Evolutionary conservation across 108 stramenopile genomes (phyloP).

Genomic region (Halocafeteria seosinensis): DNA sequence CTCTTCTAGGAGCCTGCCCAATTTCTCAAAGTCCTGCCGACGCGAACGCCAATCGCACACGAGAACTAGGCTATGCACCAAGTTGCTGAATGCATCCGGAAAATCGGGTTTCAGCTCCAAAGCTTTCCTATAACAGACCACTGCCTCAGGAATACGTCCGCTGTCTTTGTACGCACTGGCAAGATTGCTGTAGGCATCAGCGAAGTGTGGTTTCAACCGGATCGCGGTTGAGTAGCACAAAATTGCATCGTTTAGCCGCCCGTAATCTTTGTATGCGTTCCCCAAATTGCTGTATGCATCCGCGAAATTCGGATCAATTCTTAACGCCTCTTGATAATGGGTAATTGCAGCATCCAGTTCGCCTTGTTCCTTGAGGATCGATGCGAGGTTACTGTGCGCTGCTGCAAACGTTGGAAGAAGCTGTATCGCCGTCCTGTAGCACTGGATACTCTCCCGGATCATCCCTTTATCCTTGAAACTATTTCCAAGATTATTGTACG

Average conservation of each 20-base stretch:
- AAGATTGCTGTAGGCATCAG: constrained; percentile 32
- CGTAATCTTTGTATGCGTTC: constrained; percentile 42
- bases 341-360: constrained; percentile 37
- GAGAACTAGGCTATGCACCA: constrained; percentile 25
- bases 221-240: constrained; percentile 31
- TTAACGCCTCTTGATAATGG: constrained; percentile 44
- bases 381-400: constrained; percentile 43
- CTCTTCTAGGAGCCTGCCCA: no score
- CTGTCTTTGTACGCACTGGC: constrained; percentile 37
- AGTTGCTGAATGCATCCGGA: constrained; percentile 36
- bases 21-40: constrained; percentile 13
- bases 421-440: constrained; percentile 41
- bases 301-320: constrained; percentile 39
- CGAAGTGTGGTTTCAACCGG: constrained; percentile 21
- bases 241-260: constrained; percentile 31
- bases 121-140: constrained; percentile 33
- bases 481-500: constrained; percentile 50
- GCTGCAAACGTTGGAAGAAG: constrained; percentile 47
- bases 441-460: constrained; percentile 46
- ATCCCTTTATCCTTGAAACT: constrained; percentile 30
- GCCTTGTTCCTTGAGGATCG: constrained; percentile 42
- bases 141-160: constrained; percentile 26
- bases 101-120: constrained; percentile 29
- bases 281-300: constrained; percentile 47
- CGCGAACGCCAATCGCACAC: constrained; percentile 41